These are phyloP conservation scores for Aspergillus cristatus DNA, from an alignment of 495 filamentous ascomycete species.

Conservation along the genomic window DNA sequence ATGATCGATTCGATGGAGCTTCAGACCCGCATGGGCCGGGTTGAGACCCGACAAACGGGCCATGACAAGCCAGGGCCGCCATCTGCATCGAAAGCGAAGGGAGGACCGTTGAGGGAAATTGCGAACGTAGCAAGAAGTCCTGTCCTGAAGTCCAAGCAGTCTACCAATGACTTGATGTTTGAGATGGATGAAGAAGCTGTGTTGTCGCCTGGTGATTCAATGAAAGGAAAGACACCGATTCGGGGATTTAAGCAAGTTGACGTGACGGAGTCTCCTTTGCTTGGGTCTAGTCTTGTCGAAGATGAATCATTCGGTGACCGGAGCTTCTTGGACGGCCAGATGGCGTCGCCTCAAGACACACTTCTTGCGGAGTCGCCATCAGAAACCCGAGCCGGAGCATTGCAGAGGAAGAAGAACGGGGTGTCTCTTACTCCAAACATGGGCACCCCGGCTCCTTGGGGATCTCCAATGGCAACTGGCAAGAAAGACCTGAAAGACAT, in stretches of 20 bases:
- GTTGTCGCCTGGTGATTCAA: conserved; percentile 15
- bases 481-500: conserved; percentile 79
- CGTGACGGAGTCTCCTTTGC: conserved; percentile 18
- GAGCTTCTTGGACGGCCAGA: conserved; percentile 25
- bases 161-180: conserved; percentile 74
- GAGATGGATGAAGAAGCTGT: conserved; percentile 79
- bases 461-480: conserved; percentile 36
- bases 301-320: conserved; percentile 20
- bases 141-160: conserved; percentile 53
- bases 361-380: conserved; percentile 22
- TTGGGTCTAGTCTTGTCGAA: conserved; percentile 22
- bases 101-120: conserved; percentile 34
- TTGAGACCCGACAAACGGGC: conserved; percentile 46
- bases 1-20: conserved; percentile 53
- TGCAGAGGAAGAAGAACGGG: conserved; percentile 14
- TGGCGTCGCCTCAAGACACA: conserved; percentile 20
- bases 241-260: conserved; percentile 13
- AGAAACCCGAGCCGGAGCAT: conserved; percentile 14
- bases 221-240: conserved; percentile 24
- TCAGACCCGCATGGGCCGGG: conserved; percentile 47
- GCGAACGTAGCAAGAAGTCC: conserved; percentile 43
- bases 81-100: conserved; percentile 43
- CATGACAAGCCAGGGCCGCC: conserved; percentile 46
- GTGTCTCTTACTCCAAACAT: conserved; percentile 7
- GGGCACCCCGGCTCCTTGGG: conserved; percentile 47